Evolutionary conservation across 2,329 filamentous ascomycete species (phyloP).

Genomic region (Hymenoscyphus fraxineus): DNA sequence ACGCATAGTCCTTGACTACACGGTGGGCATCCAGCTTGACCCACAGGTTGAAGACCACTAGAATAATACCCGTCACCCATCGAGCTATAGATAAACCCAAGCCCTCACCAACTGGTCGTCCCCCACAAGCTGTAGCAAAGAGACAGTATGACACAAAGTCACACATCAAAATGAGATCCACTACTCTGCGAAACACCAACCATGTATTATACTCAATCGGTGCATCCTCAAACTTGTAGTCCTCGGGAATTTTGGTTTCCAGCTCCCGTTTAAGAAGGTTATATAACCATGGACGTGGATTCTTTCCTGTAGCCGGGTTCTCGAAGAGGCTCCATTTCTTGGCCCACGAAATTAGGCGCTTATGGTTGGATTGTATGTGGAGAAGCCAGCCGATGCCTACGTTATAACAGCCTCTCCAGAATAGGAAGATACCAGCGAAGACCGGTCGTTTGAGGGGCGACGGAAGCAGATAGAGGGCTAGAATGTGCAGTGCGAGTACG

Average conservation of each 20-base stretch:
- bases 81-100: constrained; percentile 65
- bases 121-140: constrained; percentile 85
- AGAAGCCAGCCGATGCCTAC: constrained; percentile 88
- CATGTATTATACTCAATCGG: constrained; percentile 99
- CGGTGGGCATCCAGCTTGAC: constrained; percentile 97
- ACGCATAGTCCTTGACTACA: constrained; percentile 97
- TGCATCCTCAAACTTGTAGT: constrained; percentile 90
- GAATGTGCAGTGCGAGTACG: constrained; percentile 72
- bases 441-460: constrained; percentile 64
- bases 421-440: constrained; percentile 80
- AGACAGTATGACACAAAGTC: constrained; percentile 97
- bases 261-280: constrained; percentile 80
- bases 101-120: constrained; percentile 69
- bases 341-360: constrained; percentile 82
- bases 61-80: constrained; percentile 72
- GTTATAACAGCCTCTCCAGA: constrained; percentile 93
- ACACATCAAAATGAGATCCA: constrained; percentile 97
- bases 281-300: constrained; percentile 80
- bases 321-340: constrained; percentile 83
- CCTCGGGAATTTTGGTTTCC: constrained; percentile 88
- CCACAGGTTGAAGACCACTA: constrained; percentile 95
- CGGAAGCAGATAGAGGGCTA: constrained; percentile 71
- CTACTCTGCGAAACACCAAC: constrained; percentile 91
- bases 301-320: constrained; percentile 72
- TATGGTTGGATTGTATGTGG: constrained; percentile 84